phyloP scores from a whole-genome alignment of 495 filamentous ascomycete species.

The Eremomyces bilateralis region DNA sequence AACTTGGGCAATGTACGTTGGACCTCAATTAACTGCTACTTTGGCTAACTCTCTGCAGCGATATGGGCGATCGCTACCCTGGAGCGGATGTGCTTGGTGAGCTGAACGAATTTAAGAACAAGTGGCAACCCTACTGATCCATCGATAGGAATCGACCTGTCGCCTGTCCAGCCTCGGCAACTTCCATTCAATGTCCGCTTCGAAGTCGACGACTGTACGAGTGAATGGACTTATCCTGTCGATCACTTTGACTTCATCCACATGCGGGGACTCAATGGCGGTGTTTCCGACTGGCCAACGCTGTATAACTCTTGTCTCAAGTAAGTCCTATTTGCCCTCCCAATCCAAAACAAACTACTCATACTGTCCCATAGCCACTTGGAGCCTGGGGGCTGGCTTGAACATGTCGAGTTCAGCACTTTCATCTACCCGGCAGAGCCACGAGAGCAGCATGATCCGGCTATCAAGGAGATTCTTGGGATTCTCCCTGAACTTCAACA shows the following conservation, averaged over 20 bases:
- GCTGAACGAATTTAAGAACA: too few relatives aligned
- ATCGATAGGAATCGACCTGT: conserved; percentile 10
- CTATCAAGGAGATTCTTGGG: conserved; percentile 7
- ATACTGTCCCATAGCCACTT: conserved; percentile 7
- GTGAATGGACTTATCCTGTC: conserved; percentile 5
- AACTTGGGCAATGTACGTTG: conserved; percentile 6
- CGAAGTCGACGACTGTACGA: conserved; percentile 23
- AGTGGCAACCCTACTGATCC: too few relatives aligned
- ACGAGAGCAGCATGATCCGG: conserved; percentile 4
- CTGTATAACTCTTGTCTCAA: conserved; percentile 14
- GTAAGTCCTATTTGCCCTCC: conserved; percentile 1
- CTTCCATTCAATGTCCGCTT: conserved; percentile 26
- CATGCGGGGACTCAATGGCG: conserved; percentile 32
- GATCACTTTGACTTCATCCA: conserved; percentile 45
- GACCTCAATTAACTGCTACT: conserved; percentile 1
- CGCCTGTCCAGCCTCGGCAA: conserved; percentile 9
- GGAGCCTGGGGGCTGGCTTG: conserved; percentile 12
- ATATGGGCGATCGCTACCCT: conserved; percentile 5
- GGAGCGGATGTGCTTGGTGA: conserved; percentile 8
- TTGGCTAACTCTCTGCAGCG: not conserved
- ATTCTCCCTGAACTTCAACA: conserved; percentile 9
- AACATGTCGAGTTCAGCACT: conserved; percentile 13
- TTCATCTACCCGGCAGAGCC: conserved; percentile 5
- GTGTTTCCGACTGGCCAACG: conserved; percentile 35
- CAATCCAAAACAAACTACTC: not conserved